Conservation (phyloP, 139 green algal species). For the Spirogloea muscicola region DNA sequence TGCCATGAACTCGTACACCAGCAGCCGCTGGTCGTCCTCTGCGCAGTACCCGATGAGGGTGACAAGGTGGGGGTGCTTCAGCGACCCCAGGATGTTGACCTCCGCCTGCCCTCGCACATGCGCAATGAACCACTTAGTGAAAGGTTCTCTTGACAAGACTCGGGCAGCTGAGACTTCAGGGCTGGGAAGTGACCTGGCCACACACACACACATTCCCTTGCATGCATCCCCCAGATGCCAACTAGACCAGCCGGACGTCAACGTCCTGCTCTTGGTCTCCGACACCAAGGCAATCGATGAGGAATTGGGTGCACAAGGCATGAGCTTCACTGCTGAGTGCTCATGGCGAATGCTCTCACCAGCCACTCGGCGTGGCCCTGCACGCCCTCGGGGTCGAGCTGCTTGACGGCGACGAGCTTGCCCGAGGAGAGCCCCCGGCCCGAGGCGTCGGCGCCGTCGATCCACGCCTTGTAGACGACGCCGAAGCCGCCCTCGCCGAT, state of each 20-base stretch:
- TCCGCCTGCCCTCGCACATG: conserved; percentile 32
- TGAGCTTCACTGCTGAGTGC: too few relatives aligned
- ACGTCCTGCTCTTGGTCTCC: too few relatives aligned
- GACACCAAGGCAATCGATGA: too few relatives aligned
- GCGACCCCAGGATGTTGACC: conserved; percentile 26
- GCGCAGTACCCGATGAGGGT: conserved; percentile 40
- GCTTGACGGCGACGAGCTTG: conserved; percentile 23
- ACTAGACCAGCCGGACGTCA: too few relatives aligned
- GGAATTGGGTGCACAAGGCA: too few relatives aligned
- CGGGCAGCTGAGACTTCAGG: too few relatives aligned
- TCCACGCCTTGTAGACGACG: conserved; percentile 31
- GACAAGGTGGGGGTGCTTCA: conserved; percentile 40
- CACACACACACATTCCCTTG: too few relatives aligned
- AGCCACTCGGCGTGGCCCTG: conserved; percentile 35
- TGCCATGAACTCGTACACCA: conserved; percentile 32
- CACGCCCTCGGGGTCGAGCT: conserved; percentile 33
- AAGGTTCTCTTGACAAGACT: too few relatives aligned
- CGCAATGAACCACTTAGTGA: too few relatives aligned
- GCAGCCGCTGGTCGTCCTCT: conserved; percentile 32
- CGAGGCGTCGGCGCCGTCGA: conserved; percentile 1
- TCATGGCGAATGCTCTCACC: conserved; percentile 14
- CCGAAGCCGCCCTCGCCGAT: conserved; percentile 43
- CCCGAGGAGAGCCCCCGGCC: not conserved
- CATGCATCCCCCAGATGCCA: too few relatives aligned
- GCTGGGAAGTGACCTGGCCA: too few relatives aligned